These are phyloP conservation scores for Plectosphaerella sp. DNA, from an alignment of 2,329 filamentous ascomycete genomes.

Conservation along the genomic window DNA sequence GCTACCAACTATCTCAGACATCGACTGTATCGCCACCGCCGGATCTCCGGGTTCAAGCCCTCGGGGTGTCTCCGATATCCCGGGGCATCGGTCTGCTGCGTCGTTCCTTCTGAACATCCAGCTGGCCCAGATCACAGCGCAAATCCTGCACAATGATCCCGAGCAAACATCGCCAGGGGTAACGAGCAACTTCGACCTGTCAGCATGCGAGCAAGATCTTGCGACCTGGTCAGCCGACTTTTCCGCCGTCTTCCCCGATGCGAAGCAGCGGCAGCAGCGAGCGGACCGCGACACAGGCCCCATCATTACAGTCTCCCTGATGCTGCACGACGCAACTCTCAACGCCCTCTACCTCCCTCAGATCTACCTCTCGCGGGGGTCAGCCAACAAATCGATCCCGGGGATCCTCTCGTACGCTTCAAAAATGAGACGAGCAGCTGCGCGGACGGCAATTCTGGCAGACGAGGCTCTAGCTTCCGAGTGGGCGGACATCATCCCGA, in stretches of 20 bases:
- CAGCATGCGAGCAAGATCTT: not conserved
- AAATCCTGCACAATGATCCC: slow-evolving; percentile 1
- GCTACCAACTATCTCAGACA: not conserved
- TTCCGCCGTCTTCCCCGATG: not conserved
- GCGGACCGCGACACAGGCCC: not conserved
- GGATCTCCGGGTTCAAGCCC: not conserved
- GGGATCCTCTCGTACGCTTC: not conserved
- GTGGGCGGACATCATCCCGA: slow-evolving; percentile 2
- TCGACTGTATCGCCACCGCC: not conserved
- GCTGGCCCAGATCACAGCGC: not conserved
- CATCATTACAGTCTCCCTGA: not conserved
- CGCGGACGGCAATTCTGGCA: not conserved
- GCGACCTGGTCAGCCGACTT: slow-evolving; percentile 1
- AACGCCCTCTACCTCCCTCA: slow-evolving; percentile 1
- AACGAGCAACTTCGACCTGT: not conserved
- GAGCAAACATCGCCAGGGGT: not conserved
- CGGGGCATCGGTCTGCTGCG: not conserved
- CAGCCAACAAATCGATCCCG: not conserved
- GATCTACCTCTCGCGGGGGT: not conserved
- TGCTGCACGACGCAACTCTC: slow-evolving; percentile 1
- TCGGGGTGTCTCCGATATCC: not conserved
- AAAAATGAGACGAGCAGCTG: slow-evolving; percentile 2
- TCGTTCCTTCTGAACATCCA: not conserved
- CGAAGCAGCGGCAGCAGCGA: not conserved
- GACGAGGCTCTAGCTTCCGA: slow-evolving; percentile 1